phyloP scores from a whole-genome alignment of 208 protist species.

The Leishmania gerbilli region DNA sequence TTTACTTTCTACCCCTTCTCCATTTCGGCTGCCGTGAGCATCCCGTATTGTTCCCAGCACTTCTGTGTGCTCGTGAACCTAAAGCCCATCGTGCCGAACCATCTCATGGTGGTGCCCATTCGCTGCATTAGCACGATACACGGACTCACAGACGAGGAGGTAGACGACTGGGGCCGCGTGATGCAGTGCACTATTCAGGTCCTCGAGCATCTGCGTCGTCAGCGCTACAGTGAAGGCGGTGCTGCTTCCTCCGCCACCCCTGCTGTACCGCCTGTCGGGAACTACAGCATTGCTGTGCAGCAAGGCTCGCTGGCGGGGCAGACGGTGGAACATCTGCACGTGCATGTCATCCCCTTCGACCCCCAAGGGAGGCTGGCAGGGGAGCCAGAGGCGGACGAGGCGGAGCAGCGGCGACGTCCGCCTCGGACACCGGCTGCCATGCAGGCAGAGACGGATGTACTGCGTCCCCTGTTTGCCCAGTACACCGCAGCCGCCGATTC shows the following conservation, averaged over 20 bases:
- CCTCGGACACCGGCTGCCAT: constrained; percentile 58
- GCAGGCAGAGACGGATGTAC: constrained; percentile 52
- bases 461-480: constrained; percentile 45
- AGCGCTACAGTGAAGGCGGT: background rate
- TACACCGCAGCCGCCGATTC: constrained; percentile 11
- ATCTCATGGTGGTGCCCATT: constrained; percentile 84
- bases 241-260: background rate
- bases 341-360: constrained; percentile 86
- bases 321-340: constrained; percentile 83
- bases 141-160: constrained; percentile 64
- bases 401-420: constrained; percentile 47
- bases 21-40: constrained; percentile 39
- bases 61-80: constrained; percentile 85
- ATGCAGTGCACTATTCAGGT: constrained; percentile 70
- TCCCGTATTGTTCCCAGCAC: constrained; percentile 61
- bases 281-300: constrained; percentile 83
- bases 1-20: constrained; percentile 67
- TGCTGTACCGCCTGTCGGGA: constrained; percentile 2
- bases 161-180: constrained; percentile 70
- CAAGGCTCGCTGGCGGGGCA: constrained; percentile 74
- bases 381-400: constrained; percentile 70
- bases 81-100: constrained; percentile 77
- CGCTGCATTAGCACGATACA: constrained; percentile 75
- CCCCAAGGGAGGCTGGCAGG: constrained; percentile 60
- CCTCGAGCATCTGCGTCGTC: constrained; percentile 38